Evolutionary conservation across 2,329 filamentous ascomycete species (phyloP).

Genomic region (Knufia fluminis): DNA sequence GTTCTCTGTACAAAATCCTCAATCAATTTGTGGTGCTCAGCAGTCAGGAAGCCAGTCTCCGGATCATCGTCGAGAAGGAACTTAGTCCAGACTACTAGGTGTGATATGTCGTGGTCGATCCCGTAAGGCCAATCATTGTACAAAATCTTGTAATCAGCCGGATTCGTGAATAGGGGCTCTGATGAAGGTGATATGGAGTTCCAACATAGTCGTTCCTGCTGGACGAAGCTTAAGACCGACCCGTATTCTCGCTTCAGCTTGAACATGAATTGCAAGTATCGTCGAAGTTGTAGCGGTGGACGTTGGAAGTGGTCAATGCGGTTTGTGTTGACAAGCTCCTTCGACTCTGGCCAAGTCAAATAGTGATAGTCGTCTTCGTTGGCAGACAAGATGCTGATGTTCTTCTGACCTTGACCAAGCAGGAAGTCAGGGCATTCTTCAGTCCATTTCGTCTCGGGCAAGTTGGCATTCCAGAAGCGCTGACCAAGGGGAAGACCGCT

Average conservation of each 20-base stretch:
- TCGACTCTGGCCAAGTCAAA: constrained; percentile 62
- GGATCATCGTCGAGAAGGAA: constrained; percentile 66
- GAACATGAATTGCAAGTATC: constrained; percentile 63
- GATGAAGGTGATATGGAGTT: constrained; percentile 34
- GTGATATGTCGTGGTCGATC: constrained; percentile 65
- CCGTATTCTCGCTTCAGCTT: constrained; percentile 59
- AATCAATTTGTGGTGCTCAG: constrained; percentile 53
- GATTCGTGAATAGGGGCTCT: constrained; percentile 34
- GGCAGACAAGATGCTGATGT: constrained; percentile 59
- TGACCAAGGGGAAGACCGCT: neutral
- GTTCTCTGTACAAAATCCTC: constrained; percentile 59
- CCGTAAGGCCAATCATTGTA: constrained; percentile 95
- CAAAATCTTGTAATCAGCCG: constrained; percentile 54
- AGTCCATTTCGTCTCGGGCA: constrained; percentile 54
- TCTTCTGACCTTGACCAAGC: constrained; percentile 54
- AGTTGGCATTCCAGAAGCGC: constrained; percentile 78
- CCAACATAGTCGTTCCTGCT: constrained; percentile 65
- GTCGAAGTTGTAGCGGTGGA: constrained; percentile 64
- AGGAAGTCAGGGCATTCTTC: constrained; percentile 65
- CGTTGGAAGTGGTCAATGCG: constrained; percentile 68
- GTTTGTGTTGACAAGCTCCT: constrained; percentile 54
- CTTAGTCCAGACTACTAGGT: constrained; percentile 89
- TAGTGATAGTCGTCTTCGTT: constrained; percentile 56
- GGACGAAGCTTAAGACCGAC: constrained; percentile 67
- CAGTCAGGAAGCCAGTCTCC: constrained; percentile 56